Base-by-base conservation (phyloP, 2,329 filamentous ascomycete species). In the Fusarium sp. region DNA sequence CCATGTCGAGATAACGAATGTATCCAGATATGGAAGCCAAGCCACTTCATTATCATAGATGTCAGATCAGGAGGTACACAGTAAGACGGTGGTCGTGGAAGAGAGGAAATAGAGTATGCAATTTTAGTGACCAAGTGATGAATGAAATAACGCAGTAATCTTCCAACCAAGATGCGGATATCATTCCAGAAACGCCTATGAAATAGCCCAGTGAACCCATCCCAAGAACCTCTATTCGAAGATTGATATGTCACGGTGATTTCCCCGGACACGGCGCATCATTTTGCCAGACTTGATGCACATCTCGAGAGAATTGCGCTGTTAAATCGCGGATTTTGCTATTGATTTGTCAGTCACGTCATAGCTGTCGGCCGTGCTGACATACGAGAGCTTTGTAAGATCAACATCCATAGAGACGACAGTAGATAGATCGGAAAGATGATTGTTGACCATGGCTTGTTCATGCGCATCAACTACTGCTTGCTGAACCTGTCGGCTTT, bases 401-500 rank as follows among this genome's bases (percentile, higher is more conserved):
- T 80, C 73, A 20, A 81, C 63, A 56, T 83, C 81, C 47, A 83
- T 75, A 9, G 75, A 69, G n/a, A 77, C 73, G 22, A 82, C 69
- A 20, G 77, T 70, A 6, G 76, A 72, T 3, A 82, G 47, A 59
- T 83, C 81, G 6, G 80, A 75, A 32, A 81, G 57, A 32, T 70
- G 56, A 9, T 74, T 82, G 15, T 75, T 66, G n/a, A 54, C 41
- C 38, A 69, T 71, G 12, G 80, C 79, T 11, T 78, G 73, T 13
- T 79, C 75, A 38, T 81, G 80, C 11, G 77, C 79, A n/a, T 79
- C 73, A 1, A 73, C 47, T 4, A 76, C 71, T 4, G 77, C 77
- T 35, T 79, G 73, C 4, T 79, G 73, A n/a, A 83, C 79, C 36
- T 82, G 79, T 11, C 77, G 72, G 11, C 79, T 81, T 38, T 80